Evolutionary conservation across 176 grass and related monocot species (phyloP).

Genomic region (Ampelocalamus luodianensis): DNA sequence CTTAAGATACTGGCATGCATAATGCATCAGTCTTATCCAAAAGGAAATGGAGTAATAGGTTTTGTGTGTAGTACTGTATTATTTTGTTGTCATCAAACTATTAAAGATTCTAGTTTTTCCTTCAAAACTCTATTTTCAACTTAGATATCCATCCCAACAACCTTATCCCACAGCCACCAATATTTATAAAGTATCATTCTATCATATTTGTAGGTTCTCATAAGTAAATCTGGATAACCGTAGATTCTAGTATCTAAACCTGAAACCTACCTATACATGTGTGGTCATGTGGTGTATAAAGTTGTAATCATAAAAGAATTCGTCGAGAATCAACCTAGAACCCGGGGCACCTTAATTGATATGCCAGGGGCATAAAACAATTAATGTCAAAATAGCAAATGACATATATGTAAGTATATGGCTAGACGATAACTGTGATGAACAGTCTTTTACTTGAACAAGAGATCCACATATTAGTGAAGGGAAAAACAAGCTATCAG

Average conservation of each 20-base stretch:
- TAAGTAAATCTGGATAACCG: background rate
- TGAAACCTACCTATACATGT: background rate
- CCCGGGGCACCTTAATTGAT: background rate
- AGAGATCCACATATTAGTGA: background rate
- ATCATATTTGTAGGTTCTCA: background rate
- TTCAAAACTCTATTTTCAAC: background rate
- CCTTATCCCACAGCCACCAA: background rate
- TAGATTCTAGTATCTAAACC: background rate
- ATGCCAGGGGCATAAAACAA: conserved; percentile 10
- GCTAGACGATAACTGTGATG: background rate
- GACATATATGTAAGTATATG: conserved; percentile 12
- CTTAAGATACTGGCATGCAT: background rate
- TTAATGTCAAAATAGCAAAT: background rate
- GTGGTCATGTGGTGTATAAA: background rate
- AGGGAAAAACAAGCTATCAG: background rate
- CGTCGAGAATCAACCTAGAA: background rate
- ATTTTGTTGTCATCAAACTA: background rate
- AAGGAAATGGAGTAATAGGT: background rate
- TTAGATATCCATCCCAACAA: background rate
- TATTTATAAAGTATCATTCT: background rate
- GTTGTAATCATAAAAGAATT: background rate
- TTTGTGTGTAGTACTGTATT: background rate
- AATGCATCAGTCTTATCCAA: background rate
- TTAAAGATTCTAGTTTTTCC: background rate
- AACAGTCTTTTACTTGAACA: conserved; percentile 22